These are phyloP conservation scores for Furcasterigmium sp. DNA, from an alignment of 2,329 filamentous ascomycete genomes.

Conservation along the genomic window DNA sequence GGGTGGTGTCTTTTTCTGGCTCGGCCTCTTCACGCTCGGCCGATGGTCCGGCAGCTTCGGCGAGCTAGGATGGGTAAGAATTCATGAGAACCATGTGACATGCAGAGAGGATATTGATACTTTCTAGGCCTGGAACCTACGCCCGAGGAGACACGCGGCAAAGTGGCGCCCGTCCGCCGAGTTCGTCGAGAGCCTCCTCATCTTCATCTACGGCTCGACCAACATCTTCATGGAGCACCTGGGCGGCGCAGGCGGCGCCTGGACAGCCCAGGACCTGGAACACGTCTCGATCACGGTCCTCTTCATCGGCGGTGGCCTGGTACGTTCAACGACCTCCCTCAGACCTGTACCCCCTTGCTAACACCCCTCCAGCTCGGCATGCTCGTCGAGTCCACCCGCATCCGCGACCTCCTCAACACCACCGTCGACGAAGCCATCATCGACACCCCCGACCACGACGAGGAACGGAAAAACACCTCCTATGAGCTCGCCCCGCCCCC, in stretches of 20 bases:
- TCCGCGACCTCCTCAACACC: conserved; percentile 63
- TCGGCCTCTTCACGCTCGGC: conserved; percentile 79
- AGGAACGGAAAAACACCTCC: conserved; percentile 30
- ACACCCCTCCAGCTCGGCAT: conserved; percentile 59
- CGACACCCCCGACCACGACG: conserved; percentile 25
- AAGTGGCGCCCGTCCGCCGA: conserved; percentile 76
- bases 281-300: conserved; percentile 89
- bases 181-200: conserved; percentile 83
- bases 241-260: conserved; percentile 62
- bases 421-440: conserved; percentile 33
- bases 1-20: conserved; percentile 91
- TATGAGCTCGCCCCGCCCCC: conserved; percentile 44
- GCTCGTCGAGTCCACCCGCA: conserved; percentile 70
- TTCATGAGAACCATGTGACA: neutral
- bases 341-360: conserved; percentile 14
- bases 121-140: conserved; percentile 74
- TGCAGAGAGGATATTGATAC: too few relatives aligned
- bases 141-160: conserved; percentile 51
- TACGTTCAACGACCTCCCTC: conserved; percentile 35
- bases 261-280: conserved; percentile 78
- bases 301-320: conserved; percentile 87
- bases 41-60: conserved; percentile 88
- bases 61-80: conserved; percentile 73
- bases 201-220: conserved; percentile 82
- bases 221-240: conserved; percentile 94